Evolutionary conservation across 345 rosid genomes (phyloP).

Genomic region (Conringia planisiliqua): DNA sequence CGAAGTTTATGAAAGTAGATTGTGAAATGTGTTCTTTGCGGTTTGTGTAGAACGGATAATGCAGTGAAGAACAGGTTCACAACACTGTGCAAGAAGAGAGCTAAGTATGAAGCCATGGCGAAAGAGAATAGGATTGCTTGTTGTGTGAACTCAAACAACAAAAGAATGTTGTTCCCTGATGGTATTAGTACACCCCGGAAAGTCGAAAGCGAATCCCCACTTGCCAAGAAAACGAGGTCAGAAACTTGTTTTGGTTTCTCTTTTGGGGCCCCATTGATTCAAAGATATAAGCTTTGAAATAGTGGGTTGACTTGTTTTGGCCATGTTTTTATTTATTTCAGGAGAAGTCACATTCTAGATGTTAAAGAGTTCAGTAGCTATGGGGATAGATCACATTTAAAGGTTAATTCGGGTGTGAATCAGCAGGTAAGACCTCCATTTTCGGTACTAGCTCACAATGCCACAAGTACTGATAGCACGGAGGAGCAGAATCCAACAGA

Average conservation of each 20-base stretch:
- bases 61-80: conserved; percentile 97
- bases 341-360: conserved; percentile 68
- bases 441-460: conserved; percentile 52
- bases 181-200: conserved; percentile 42
- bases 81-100: conserved; percentile 96
- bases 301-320: not conserved
- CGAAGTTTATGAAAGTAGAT: not conserved
- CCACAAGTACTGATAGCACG: conserved; percentile 27
- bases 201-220: conserved; percentile 40
- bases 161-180: conserved; percentile 54
- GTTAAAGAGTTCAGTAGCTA: conserved; percentile 39
- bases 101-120: conserved; percentile 85
- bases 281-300: conserved; percentile 1
- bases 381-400: conserved; percentile 52
- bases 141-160: conserved; percentile 58
- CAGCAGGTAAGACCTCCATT: conserved; percentile 65
- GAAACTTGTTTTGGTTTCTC: not conserved
- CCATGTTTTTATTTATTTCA: conserved; percentile 22
- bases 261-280: not conserved
- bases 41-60: conserved; percentile 76
- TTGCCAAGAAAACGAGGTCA: conserved; percentile 59
- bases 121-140: conserved; percentile 59
- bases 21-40: conserved; percentile 4
- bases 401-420: conserved; percentile 35
- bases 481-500: conserved; percentile 32